These are phyloP conservation scores for Dioszegia crocea DNA, from an alignment of 768 basidiomycete species.

Conservation along the genomic window DNA sequence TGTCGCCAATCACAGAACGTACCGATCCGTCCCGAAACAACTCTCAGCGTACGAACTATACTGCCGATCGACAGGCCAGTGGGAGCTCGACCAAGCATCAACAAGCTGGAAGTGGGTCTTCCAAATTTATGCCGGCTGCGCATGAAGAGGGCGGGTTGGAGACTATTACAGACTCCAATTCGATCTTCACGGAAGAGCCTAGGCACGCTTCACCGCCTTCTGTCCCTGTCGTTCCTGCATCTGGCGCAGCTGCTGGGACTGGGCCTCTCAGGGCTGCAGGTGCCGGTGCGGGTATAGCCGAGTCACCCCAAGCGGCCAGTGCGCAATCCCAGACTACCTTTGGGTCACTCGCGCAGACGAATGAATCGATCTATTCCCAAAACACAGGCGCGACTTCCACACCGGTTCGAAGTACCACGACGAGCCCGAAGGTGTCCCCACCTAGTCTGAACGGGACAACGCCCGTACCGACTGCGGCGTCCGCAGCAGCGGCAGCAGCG, in stretches of 20 bases:
- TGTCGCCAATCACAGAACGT: slow-evolving; percentile 68
- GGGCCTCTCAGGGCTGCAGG: too few relatives aligned
- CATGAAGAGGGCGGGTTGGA: slow-evolving; percentile 21
- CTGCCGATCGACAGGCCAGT: slow-evolving; percentile 14
- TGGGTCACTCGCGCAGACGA: slow-evolving; percentile 8
- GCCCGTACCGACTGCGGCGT: not conserved
- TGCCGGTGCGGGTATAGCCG: not conserved
- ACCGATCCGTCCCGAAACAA: slow-evolving; percentile 41
- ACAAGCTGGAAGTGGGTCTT: slow-evolving; percentile 29
- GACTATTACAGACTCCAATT: slow-evolving; percentile 32
- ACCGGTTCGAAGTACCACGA: not conserved
- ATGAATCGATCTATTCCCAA: slow-evolving; percentile 31
- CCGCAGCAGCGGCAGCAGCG: not conserved
- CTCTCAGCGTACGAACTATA: slow-evolving; percentile 30
- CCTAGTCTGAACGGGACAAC: not conserved
- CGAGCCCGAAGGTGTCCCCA: not conserved
- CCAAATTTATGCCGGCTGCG: slow-evolving; percentile 6
- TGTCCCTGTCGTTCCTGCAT: not conserved
- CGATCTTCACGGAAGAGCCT: slow-evolving; percentile 28
- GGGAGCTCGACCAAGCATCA: slow-evolving; percentile 6
- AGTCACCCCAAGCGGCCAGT: not conserved
- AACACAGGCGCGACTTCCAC: slow-evolving; percentile 28
- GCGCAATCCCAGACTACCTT: slow-evolving; percentile 1
- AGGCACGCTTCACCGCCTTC: too few relatives aligned
- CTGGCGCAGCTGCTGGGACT: too few relatives aligned